Evolutionary conservation across 169 alveolate genomes (phyloP), one percentile per base, ranked within the genome.

Genomic region (Plasmodium adleri): DNA sequence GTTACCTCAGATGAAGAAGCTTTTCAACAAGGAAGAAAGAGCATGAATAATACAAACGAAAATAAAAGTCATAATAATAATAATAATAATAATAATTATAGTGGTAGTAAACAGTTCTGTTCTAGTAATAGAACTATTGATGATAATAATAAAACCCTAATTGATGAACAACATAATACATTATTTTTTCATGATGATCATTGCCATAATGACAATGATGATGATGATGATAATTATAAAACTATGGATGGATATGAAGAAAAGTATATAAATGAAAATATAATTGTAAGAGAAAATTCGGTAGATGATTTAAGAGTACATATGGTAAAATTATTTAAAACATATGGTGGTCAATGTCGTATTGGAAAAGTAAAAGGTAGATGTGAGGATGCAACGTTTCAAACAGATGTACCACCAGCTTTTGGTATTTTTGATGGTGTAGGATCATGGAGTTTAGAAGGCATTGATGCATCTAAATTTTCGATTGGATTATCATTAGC

Each of bases 371-470:
- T 78, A 1, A 75, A 78, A 64, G 89, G 93, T 62, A 92, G 80
- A 49, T 92, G 95, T 72, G 95, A 92, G 54, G 95, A 92, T 64
- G 95, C 95, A 1, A 74, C 72, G 28, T 92, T 92, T 83, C 80
- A 56, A 47, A 75, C 92, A 58, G 93, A 88, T 39, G 59, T 67
- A 20, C 94, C 92, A 24, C 94, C 93, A n/a, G 90, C 90, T 3
- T 92, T 92, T 76, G 95, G 95, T 7, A 91, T 92, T n/a, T 92
- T 92, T 39, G 95, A 92, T 72, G 95, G 95, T 12, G 95, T 92
- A 1, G 95, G 95, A n/a, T 83, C 93, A 71, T 92, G 95, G 95
- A 88, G 93, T 45, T 60, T 78, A 12, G 95, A 92, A 73, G 95
- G 95, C 3, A 74, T 92, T 26, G 95, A 92, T 49, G 94, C 95